phyloP scores from a whole-genome alignment of 2,329 filamentous ascomycete genomes.

The Mycosphaerella sp. region DNA sequence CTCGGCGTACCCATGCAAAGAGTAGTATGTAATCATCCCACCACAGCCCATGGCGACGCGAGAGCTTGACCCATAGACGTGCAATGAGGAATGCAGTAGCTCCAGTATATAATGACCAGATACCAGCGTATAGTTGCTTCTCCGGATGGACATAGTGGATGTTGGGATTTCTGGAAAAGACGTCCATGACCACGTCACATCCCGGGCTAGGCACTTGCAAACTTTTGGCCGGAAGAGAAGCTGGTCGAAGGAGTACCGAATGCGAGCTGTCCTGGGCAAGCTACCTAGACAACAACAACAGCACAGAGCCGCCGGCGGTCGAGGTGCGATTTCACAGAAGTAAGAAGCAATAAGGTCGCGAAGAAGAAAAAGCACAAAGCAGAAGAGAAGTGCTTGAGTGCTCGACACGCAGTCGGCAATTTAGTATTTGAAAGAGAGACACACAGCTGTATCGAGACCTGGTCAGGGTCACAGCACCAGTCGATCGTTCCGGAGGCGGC shows the following conservation, averaged over 20 bases:
- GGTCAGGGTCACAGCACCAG: not conserved
- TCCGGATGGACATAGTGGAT: constrained; percentile 34
- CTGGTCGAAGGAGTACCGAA: too few relatives aligned
- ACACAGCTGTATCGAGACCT: constrained; percentile 5
- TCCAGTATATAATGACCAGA: constrained; percentile 38
- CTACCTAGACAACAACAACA: too few relatives aligned
- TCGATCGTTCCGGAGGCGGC: constrained; percentile 2
- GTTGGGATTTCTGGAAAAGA: constrained; percentile 13
- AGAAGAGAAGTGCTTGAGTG: constrained; percentile 3
- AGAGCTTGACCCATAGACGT: constrained; percentile 36
- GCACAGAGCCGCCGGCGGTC: not conserved
- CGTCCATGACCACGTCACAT: constrained; percentile 19
- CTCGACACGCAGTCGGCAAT: not conserved
- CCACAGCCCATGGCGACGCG: constrained; percentile 37
- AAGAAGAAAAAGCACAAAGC: not conserved
- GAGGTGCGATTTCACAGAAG: not conserved
- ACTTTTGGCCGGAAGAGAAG: not conserved
- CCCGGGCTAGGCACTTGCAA: constrained; percentile 1
- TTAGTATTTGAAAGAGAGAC: not conserved
- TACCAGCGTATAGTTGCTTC: constrained; percentile 34
- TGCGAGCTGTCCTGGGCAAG: not conserved
- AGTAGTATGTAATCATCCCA: constrained; percentile 39
- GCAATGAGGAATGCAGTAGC: constrained; percentile 35
- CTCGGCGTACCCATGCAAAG: constrained; percentile 33
- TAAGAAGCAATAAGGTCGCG: not conserved